phyloP scores from a whole-genome alignment of 331 rosid genomes.

The Phaseolus coccineus region DNA sequence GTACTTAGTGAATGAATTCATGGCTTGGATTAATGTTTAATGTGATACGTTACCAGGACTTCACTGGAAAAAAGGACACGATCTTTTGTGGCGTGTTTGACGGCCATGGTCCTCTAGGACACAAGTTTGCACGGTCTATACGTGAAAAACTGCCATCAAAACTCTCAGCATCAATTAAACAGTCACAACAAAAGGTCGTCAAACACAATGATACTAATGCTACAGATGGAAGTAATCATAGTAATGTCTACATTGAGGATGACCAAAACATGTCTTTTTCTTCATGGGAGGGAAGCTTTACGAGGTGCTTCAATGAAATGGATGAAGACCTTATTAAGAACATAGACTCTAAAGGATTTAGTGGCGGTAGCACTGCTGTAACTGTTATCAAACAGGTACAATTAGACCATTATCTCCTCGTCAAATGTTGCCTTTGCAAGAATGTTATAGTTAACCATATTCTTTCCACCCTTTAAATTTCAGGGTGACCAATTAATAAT shows the following conservation, averaged over 20 bases:
- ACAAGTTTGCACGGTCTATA: conserved; percentile 59
- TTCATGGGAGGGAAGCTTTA: conserved; percentile 69
- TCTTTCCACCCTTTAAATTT: conserved; percentile 2
- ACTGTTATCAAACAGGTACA: conserved; percentile 78
- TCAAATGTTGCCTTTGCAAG: neutral
- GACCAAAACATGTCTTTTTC: conserved; percentile 47
- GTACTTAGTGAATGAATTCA: neutral
- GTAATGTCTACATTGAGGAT: neutral
- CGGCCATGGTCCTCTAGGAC: conserved; percentile 97
- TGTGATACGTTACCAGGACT: conserved; percentile 51
- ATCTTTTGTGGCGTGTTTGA: conserved; percentile 88
- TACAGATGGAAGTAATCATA: neutral
- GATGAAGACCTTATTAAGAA: conserved; percentile 64
- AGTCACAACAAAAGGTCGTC: conserved; percentile 45
- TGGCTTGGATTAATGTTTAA: conserved; percentile 25
- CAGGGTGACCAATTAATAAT: conserved; percentile 73
- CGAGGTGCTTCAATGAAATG: conserved; percentile 62
- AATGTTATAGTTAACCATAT: neutral
- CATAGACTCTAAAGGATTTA: conserved; percentile 54
- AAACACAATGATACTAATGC: conserved; percentile 10
- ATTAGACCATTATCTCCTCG: neutral
- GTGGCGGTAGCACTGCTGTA: conserved; percentile 85
- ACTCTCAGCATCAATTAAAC: conserved; percentile 64
- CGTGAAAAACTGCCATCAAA: conserved; percentile 76
- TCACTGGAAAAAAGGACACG: conserved; percentile 63